Evolutionary conservation across 371 early-diverging fungal genomes (phyloP).

Genomic region (Dichotomocladium elegans): DNA sequence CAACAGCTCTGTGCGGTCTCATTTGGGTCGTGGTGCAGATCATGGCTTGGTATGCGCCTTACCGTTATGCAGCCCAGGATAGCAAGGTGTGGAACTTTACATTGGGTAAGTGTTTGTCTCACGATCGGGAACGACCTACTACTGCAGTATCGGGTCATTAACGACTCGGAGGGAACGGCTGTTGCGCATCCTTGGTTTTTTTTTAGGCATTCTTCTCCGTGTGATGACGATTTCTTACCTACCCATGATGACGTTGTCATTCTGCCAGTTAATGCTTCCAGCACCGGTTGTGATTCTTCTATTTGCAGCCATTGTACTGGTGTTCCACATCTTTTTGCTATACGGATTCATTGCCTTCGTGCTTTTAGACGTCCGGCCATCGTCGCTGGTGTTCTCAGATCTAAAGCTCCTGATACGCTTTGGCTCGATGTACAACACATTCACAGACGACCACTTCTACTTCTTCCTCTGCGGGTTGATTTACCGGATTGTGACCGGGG

Average conservation of each 20-base stretch:
- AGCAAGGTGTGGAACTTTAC: constrained; percentile 13
- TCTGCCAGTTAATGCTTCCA: constrained; percentile 42
- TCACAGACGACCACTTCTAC: constrained; percentile 42
- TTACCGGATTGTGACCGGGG: constrained; percentile 28
- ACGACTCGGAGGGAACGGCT: too few species aligned
- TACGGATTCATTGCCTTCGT: constrained; percentile 33
- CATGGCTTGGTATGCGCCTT: constrained; percentile 5
- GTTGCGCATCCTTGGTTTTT: not conserved
- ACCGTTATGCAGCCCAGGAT: constrained; percentile 4
- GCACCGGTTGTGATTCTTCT: constrained; percentile 27
- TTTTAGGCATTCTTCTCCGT: constrained; percentile 30
- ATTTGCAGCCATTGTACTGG: constrained; percentile 26
- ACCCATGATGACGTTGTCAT: constrained; percentile 27
- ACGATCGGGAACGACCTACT: too few species aligned
- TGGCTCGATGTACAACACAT: constrained; percentile 49
- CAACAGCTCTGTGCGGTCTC: constrained; percentile 9
- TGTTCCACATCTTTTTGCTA: constrained; percentile 22
- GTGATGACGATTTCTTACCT: constrained; percentile 30
- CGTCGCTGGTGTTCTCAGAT: constrained; percentile 43
- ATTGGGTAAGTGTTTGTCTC: constrained; percentile 9
- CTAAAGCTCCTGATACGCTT: constrained; percentile 41
- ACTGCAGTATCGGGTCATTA: too few species aligned
- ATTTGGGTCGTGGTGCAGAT: constrained; percentile 6
- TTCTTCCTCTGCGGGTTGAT: constrained; percentile 43
- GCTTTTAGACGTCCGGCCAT: constrained; percentile 32